Percentiles rank a stretch among this genome's conserved stretches.
Conservation (phyloP, 805 yeast species). For the Zygoascus tannicola region DNA sequence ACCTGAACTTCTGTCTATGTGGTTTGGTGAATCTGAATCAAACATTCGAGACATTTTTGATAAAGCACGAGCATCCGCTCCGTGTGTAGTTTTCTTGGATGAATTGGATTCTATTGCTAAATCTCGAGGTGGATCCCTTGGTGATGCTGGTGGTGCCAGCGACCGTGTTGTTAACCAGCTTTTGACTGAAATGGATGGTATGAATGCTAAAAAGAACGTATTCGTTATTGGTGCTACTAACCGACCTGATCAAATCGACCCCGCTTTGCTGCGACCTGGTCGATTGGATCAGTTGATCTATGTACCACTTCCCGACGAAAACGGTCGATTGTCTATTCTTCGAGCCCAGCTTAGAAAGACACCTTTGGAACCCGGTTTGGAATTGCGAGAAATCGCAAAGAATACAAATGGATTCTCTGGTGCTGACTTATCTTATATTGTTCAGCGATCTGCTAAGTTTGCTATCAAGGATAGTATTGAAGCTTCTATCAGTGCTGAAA, state of each 20-base stretch:
- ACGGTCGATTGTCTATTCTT: constrained; percentile 85
- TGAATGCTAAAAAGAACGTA: constrained; percentile 98
- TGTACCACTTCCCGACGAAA: constrained; percentile 96
- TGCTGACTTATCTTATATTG: constrained; percentile 96
- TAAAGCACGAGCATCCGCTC: constrained; percentile 95
- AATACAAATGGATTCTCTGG: constrained; percentile 98
- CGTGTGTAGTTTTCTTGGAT: constrained; percentile 96
- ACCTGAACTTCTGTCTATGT: constrained; percentile 93
- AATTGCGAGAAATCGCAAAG: constrained; percentile 78
- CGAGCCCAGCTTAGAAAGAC: constrained; percentile 96
- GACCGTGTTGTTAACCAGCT: constrained; percentile 95
- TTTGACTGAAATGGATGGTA: constrained; percentile 97
- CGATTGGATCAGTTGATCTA: constrained; percentile 97
- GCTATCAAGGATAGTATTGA: constrained; percentile 97
- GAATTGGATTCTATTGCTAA: constrained; percentile 97
- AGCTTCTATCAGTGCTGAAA: constrained; percentile 46
- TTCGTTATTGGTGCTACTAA: constrained; percentile 99
- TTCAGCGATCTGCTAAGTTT: constrained; percentile 96
- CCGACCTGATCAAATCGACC: constrained; percentile 99
- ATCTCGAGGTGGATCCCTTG: constrained; percentile 79
- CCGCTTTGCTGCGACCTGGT: constrained; percentile 97
- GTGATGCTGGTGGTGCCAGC: constrained; percentile 58
- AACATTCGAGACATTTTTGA: constrained; percentile 92
- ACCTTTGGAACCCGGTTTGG: constrained; percentile 95
- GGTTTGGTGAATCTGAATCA: constrained; percentile 97